Evolutionary conservation across 1,284 basidiomycete genomes (phyloP).

Genomic region (Cryptococcus sp.): DNA sequence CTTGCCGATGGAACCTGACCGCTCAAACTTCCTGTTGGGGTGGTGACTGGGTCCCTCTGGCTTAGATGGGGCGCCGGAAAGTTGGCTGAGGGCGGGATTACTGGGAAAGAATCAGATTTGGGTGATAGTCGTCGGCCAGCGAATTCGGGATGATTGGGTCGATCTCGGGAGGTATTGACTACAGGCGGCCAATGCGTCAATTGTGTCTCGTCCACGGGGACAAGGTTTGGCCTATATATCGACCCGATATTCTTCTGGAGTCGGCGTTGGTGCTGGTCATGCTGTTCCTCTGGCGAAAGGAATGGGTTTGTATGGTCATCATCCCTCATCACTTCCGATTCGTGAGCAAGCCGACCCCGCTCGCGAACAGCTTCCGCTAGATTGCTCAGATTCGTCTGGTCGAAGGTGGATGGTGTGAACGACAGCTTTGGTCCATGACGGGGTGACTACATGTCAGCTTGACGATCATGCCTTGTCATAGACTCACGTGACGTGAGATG

Average conservation of each 20-base stretch:
- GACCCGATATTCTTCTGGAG: conserved; percentile 7
- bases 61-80: not conserved
- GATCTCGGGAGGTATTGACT: no score
- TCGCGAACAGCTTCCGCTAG: conserved; percentile 1
- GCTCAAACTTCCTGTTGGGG: conserved; percentile 1
- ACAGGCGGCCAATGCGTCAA: not conserved
- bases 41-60: not conserved
- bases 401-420: conserved; percentile 15
- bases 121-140: no score
- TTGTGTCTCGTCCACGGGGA: conserved; percentile 2
- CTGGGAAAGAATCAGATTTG: no score
- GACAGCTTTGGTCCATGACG: conserved; percentile 12
- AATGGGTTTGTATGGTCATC: not conserved
- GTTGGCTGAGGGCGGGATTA: no score
- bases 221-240: conserved; percentile 4
- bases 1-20: not conserved
- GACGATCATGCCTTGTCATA: not conserved
- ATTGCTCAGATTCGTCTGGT: conserved; percentile 1
- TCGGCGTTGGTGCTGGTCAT: not conserved
- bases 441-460: conserved; percentile 3
- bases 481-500: conserved; percentile 12
- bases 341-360: not conserved
- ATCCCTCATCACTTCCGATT: not conserved
- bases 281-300: not conserved
- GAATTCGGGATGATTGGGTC: no score